A percentile compares a stretch with the other conserved stretches of the same genome.
phyloP scores from a whole-genome alignment of 2,329 filamentous ascomycete species.

The Talaromyces sp. region DNA sequence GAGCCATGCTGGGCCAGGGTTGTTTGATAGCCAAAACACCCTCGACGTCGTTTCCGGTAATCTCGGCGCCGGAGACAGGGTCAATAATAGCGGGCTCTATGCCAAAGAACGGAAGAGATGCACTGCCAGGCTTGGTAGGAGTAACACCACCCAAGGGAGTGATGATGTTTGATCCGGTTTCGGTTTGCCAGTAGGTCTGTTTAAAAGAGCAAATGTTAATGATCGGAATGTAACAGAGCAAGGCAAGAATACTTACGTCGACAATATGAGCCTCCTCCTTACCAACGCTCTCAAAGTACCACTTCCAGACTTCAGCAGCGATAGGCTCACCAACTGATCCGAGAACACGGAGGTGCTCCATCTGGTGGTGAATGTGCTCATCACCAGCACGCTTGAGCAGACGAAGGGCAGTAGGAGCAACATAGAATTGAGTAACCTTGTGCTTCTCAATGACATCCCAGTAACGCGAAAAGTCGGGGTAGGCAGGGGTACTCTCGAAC shows the following conservation, averaged over 20 bases:
- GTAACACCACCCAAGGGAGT: slow-evolving; percentile 89
- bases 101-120: slow-evolving; percentile 95
- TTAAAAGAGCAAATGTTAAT: not conserved
- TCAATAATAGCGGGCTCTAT: slow-evolving; percentile 98
- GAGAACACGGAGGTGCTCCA: slow-evolving; percentile 85
- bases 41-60: slow-evolving; percentile 93
- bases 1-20: slow-evolving; percentile 96
- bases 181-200: slow-evolving; percentile 99
- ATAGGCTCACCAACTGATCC: slow-evolving; percentile 98
- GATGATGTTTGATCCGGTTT: slow-evolving; percentile 96
- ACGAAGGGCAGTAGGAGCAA: slow-evolving; percentile 89
- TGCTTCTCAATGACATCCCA: slow-evolving; percentile 98
- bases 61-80: slow-evolving; percentile 89
- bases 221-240: not conserved
- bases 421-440: slow-evolving; percentile 95
- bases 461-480: slow-evolving; percentile 96
- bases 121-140: slow-evolving; percentile 93
- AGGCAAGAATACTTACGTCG: slow-evolving; percentile 63
- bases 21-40: slow-evolving; percentile 97
- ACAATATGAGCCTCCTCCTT: slow-evolving; percentile 91
- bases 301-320: slow-evolving; percentile 98
- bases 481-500: slow-evolving; percentile 95
- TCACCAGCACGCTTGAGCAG: slow-evolving; percentile 94
- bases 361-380: slow-evolving; percentile 82
- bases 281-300: slow-evolving; percentile 95